Evolutionary conservation across 2,329 filamentous ascomycete species (phyloP).

Genomic region (Hymenoscyphus scutula): DNA sequence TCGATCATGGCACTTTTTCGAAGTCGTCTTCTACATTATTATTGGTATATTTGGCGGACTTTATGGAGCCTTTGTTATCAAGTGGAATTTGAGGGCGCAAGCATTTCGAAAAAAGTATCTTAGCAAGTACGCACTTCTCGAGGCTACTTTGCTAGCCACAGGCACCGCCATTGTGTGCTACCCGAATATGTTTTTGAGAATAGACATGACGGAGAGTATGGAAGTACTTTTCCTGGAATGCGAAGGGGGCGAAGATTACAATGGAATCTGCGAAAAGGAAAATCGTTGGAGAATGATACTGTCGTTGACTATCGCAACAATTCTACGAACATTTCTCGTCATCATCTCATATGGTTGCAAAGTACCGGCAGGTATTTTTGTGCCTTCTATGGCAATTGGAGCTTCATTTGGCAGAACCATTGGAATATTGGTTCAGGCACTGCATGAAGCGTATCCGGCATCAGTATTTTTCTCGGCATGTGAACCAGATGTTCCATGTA

Average conservation of each 20-base stretch:
- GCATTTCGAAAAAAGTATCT: constrained; percentile 94
- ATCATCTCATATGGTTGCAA: constrained; percentile 98
- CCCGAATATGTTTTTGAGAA: constrained; percentile 89
- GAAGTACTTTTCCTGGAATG: constrained; percentile 95
- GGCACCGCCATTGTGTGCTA: constrained; percentile 92
- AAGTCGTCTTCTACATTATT: constrained; percentile 86
- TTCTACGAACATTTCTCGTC: constrained; percentile 78
- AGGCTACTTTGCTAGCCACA: constrained; percentile 79
- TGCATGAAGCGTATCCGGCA: constrained; percentile 79
- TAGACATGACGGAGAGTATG: constrained; percentile 99
- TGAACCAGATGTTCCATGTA: constrained; percentile 87
- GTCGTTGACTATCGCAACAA: constrained; percentile 74
- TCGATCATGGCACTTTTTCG: constrained; percentile 96
- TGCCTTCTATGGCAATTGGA: constrained; percentile 96
- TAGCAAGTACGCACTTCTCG: constrained; percentile 76
- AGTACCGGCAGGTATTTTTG: constrained; percentile 95
- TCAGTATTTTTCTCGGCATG: constrained; percentile 87
- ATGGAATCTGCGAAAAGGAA: constrained; percentile 78
- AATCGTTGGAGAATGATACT: constrained; percentile 76
- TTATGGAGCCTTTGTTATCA: constrained; percentile 95
- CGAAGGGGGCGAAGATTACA: constrained; percentile 82
- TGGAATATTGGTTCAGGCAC: constrained; percentile 88
- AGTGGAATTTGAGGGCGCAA: constrained; percentile 90
- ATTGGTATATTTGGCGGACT: constrained; percentile 91
- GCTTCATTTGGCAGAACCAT: constrained; percentile 90